These are phyloP conservation scores for Acanthamoeba sp. DNA, from an alignment of 208 protist species.

Conservation along the genomic window DNA sequence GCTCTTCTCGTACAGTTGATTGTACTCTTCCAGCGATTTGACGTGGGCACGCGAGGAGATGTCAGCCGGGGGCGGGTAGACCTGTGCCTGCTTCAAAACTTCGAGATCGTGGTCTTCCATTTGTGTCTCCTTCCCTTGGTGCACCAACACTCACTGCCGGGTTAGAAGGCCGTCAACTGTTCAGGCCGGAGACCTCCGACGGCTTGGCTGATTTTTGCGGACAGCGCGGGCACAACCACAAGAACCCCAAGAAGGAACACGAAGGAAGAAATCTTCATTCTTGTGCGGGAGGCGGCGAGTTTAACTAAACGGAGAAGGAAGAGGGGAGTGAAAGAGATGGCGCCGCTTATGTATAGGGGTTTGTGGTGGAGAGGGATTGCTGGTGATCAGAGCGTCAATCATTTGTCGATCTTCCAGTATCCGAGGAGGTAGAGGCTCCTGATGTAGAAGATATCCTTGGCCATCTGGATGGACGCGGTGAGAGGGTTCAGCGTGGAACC, in stretches of 20 bases:
- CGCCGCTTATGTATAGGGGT: background rate
- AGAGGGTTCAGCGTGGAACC: slow-evolving; percentile 88
- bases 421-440: slow-evolving; percentile 84
- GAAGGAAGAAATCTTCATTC: too few relatives aligned
- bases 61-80: slow-evolving; percentile 28
- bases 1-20: slow-evolving; percentile 42
- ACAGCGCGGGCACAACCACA: too few relatives aligned
- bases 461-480: slow-evolving; percentile 86
- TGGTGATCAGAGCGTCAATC: background rate
- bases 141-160: background rate
- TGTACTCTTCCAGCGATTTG: slow-evolving; percentile 54
- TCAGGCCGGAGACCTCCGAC: too few relatives aligned
- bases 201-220: too few relatives aligned
- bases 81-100: background rate
- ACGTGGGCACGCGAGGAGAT: background rate
- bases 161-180: too few relatives aligned
- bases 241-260: too few relatives aligned
- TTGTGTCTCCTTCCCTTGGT: background rate
- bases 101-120: slow-evolving; percentile 65
- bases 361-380: background rate
- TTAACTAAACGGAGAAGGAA: too few relatives aligned
- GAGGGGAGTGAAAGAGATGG: too few relatives aligned
- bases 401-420: slow-evolving; percentile 78
- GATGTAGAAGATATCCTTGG: slow-evolving; percentile 88
- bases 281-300: too few relatives aligned